phyloP scores from a whole-genome alignment of 2,329 filamentous ascomycete genomes.

The Sporothrix mexicana region DNA sequence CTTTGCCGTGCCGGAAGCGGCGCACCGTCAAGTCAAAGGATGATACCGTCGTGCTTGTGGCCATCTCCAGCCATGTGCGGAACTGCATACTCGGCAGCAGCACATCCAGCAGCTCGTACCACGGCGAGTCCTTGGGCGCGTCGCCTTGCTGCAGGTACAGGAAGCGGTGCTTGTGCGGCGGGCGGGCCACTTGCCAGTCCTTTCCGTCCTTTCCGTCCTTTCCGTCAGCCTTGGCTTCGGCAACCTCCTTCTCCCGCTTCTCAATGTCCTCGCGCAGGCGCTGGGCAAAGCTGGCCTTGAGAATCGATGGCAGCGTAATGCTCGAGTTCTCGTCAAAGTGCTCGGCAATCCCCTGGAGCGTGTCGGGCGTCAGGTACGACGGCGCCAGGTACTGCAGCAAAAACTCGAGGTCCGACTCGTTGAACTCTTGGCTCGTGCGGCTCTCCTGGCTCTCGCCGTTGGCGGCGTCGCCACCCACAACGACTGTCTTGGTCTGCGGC shows the following conservation, averaged over 20 bases:
- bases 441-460: slow-evolving; percentile 37
- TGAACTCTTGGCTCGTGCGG: slow-evolving; percentile 60
- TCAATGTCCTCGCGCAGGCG: slow-evolving; percentile 75
- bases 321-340: slow-evolving; percentile 84
- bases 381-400: slow-evolving; percentile 88
- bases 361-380: slow-evolving; percentile 89
- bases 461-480: slow-evolving; percentile 41
- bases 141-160: slow-evolving; percentile 72
- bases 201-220: slow-evolving; percentile 54
- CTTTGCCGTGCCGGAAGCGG: slow-evolving; percentile 82
- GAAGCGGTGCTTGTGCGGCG: slow-evolving; percentile 94
- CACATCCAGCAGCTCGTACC: slow-evolving; percentile 79
- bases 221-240: slow-evolving; percentile 51
- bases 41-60: slow-evolving; percentile 76
- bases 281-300: slow-evolving; percentile 77
- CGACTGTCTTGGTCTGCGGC: slow-evolving; percentile 67
- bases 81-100: slow-evolving; percentile 86
- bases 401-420: slow-evolving; percentile 84
- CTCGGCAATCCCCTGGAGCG: slow-evolving; percentile 78
- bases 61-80: slow-evolving; percentile 84
- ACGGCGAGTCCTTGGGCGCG: slow-evolving; percentile 57
- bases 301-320: slow-evolving; percentile 78
- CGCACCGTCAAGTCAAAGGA: slow-evolving; percentile 81
- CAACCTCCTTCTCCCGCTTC: slow-evolving; percentile 60
- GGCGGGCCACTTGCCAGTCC: slow-evolving; percentile 78